These are phyloP conservation scores for Coniferiporia weirii DNA, from an alignment of 1,284 basidiomycete species.

Conservation along the genomic window DNA sequence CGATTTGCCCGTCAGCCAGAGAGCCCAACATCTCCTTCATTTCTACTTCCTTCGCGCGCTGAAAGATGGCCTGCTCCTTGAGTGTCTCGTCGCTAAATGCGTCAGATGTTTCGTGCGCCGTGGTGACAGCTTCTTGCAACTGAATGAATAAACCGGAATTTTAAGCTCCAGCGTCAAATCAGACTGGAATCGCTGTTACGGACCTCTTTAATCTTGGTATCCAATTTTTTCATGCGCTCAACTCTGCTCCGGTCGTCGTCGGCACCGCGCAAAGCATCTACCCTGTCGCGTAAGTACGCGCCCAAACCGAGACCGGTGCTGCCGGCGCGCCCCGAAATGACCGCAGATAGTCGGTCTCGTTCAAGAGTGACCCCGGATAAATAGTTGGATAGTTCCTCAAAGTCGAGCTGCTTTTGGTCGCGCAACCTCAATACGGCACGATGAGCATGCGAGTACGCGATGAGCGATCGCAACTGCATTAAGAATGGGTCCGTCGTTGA, in stretches of 20 bases:
- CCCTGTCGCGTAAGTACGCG: slow-evolving; percentile 90
- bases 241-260: slow-evolving; percentile 93
- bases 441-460: slow-evolving; percentile 87
- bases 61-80: slow-evolving; percentile 86
- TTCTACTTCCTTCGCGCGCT: slow-evolving; percentile 86
- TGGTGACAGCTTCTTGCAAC: slow-evolving; percentile 94
- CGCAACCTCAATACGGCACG: slow-evolving; percentile 88
- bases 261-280: slow-evolving; percentile 86
- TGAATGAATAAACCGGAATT: slow-evolving; percentile 29
- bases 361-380: slow-evolving; percentile 87
- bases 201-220: slow-evolving; percentile 92
- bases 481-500: slow-evolving; percentile 85
- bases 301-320: slow-evolving; percentile 79
- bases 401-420: slow-evolving; percentile 98
- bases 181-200: slow-evolving; percentile 21
- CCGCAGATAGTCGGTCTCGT: slow-evolving; percentile 84
- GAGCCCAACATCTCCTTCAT: slow-evolving; percentile 92
- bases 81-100: slow-evolving; percentile 94
- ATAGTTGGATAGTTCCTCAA: slow-evolving; percentile 96
- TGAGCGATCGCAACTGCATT: slow-evolving; percentile 81
- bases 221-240: slow-evolving; percentile 89
- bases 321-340: slow-evolving; percentile 76
- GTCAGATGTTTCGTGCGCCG: slow-evolving; percentile 91
- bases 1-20: slow-evolving; percentile 91
- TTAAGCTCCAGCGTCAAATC: neutral